Base-by-base conservation (phyloP, 805 yeast species). In the Hanseniaspora singularis region DNA sequence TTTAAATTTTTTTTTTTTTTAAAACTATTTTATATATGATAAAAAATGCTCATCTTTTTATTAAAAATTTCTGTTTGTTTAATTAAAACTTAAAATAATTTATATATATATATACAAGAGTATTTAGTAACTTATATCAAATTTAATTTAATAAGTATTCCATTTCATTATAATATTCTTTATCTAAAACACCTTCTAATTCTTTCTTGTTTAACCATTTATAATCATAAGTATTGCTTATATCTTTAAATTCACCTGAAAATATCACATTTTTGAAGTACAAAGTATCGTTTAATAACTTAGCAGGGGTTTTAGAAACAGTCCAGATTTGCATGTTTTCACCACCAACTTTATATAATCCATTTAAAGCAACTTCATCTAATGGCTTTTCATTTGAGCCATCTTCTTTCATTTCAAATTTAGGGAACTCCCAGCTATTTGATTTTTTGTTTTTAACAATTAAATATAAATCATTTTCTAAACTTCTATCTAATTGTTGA, bases 171-270 rank as follows among this genome's bases (percentile, higher is more conserved):
- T 63, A 87, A 61, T 85, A 86, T 31, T 66, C 69, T 22, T 59
- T 53, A 36, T 67, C 66, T 48, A 83, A 77, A 47, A 66, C 63
- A 18, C 70, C 67, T 51, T 67, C 62, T 46, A 86, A 68, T 64
- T 89, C 98, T 40, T 81, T 85, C 58, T 77, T 83, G 26, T 85
- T 74, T 55, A 87, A 70, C 98, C 98, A 89, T 55, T 79, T 77
- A 64, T 66, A 84, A 46, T 80, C 79, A 40, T 64, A 53, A 31
- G 60, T 56, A 10, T 63, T 55, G 16, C 63, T 56, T 34, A 62
- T 59, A 28, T 66, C 60, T 43, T 65, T 64, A 62, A 88, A 88
- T 51, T 68, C 67, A 38, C 97, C 98, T 11, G 94, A 82, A 55
- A 89, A 66, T 49, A 89, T 85, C 61, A 86, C 95, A 28, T 94